Percentiles rank a stretch among this genome's conserved stretches.
phyloP scores from a whole-genome alignment of 2,329 filamentous ascomycete species.

The Byssoonygena ceratinophila region DNA sequence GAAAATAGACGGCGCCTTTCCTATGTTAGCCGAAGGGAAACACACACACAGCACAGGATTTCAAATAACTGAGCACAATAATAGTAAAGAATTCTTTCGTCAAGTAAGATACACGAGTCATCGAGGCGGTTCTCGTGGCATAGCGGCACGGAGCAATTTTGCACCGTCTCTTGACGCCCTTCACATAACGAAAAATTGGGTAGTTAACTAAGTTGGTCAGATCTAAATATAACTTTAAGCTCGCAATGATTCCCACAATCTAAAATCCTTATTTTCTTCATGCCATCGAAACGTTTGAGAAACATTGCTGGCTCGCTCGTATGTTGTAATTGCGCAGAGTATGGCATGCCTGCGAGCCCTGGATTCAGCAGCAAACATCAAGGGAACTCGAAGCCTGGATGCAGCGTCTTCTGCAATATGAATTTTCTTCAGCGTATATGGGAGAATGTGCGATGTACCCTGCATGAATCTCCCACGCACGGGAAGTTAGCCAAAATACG shows the following conservation, averaged over 20 bases:
- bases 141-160: no score
- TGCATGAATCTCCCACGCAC: neutral
- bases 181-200: neutral
- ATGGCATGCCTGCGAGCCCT: neutral
- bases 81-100: no score
- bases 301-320: neutral
- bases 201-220: neutral
- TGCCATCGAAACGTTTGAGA: neutral
- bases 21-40: neutral
- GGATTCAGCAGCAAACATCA: neutral
- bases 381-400: neutral
- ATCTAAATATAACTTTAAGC: conserved; percentile 6
- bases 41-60: no score
- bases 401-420: neutral
- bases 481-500: neutral
- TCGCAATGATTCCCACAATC: neutral
- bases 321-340: neutral
- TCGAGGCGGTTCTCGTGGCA: no score
- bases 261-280: neutral
- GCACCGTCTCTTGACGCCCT: no score
- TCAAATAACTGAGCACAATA: no score
- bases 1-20: neutral
- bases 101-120: no score
- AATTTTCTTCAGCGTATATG: no score
- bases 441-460: no score